phyloP scores from a whole-genome alignment of 2,329 filamentous ascomycete genomes.

The Sordariomycetes sp. region DNA sequence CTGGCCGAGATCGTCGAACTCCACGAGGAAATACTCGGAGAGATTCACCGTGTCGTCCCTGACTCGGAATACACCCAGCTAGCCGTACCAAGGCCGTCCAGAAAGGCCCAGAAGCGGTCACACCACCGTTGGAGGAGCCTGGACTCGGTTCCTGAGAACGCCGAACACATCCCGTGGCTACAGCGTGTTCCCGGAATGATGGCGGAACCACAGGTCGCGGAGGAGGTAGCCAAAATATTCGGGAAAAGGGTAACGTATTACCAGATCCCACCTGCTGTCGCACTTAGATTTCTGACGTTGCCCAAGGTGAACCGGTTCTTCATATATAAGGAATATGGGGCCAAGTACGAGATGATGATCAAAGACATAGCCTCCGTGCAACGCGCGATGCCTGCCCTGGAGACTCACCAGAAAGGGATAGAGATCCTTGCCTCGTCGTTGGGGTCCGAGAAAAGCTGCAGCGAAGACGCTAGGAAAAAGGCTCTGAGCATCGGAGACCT shows the following conservation, averaged over 20 bases:
- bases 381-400: slow-evolving; percentile 61
- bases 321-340: slow-evolving; percentile 83
- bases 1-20: slow-evolving; percentile 70
- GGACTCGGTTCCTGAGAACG: slow-evolving; percentile 31
- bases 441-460: slow-evolving; percentile 54
- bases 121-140: slow-evolving; percentile 38
- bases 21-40: slow-evolving; percentile 70
- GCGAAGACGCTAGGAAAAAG: slow-evolving; percentile 51
- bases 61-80: slow-evolving; percentile 51
- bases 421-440: slow-evolving; percentile 72
- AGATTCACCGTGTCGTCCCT: slow-evolving; percentile 62
- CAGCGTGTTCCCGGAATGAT: slow-evolving; percentile 38
- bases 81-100: slow-evolving; percentile 13
- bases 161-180: slow-evolving; percentile 26
- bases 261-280: neutral
- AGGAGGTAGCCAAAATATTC: slow-evolving; percentile 51
- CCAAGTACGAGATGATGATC: slow-evolving; percentile 78
- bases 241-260: slow-evolving; percentile 37
- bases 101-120: slow-evolving; percentile 7
- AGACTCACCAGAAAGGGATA: slow-evolving; percentile 72
- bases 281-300: neutral
- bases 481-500: slow-evolving; percentile 76
- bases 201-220: slow-evolving; percentile 47
- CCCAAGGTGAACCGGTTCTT: slow-evolving; percentile 68
- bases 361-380: slow-evolving; percentile 63